phyloP scores from a whole-genome alignment of 2,329 filamentous ascomycete species.

The Diaporthe eres region DNA sequence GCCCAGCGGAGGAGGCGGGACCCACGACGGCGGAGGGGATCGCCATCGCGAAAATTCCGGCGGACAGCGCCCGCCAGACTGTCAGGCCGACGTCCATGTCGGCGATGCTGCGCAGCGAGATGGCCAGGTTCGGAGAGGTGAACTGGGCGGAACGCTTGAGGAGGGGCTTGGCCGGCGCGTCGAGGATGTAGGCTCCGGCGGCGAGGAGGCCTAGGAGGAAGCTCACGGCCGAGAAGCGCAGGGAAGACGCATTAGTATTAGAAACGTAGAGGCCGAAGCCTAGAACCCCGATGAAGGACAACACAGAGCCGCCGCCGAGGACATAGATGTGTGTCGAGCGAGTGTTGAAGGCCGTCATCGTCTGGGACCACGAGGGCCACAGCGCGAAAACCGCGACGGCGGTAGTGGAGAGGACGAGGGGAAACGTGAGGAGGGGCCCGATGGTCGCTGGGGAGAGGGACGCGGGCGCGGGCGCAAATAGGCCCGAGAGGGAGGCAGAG shows the following conservation, averaged over 20 bases:
- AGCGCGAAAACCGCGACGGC: constrained; percentile 52
- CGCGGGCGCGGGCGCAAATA: constrained; percentile 62
- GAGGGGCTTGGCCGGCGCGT: constrained; percentile 57
- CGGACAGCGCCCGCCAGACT: constrained; percentile 57
- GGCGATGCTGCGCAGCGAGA: constrained; percentile 60
- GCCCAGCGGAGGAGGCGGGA: constrained; percentile 49
- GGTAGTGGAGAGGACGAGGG: constrained; percentile 58
- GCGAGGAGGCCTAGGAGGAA: constrained; percentile 64
- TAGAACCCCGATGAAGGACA: constrained; percentile 59
- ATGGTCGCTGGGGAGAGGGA: constrained; percentile 55
- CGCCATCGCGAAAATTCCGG: constrained; percentile 60
- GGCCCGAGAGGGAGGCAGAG: constrained; percentile 59
- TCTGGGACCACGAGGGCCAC: constrained; percentile 43
- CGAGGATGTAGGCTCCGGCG: constrained; percentile 57
- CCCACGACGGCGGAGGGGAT: constrained; percentile 54
- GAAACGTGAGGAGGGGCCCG: constrained; percentile 61
- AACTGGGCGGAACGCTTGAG: constrained; percentile 64
- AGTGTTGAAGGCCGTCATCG: constrained; percentile 47
- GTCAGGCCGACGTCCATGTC: constrained; percentile 63
- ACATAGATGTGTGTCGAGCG: constrained; percentile 49
- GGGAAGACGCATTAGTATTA: constrained; percentile 42
- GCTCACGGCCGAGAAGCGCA: constrained; percentile 58
- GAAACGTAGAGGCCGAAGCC: constrained; percentile 61
- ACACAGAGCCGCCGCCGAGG: constrained; percentile 51
- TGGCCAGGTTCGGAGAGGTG: constrained; percentile 61